Evolutionary conservation across 179 eudicot genomes (phyloP), one percentile per base, ranked within the genome.

Genomic region (Beta corolliflora): DNA sequence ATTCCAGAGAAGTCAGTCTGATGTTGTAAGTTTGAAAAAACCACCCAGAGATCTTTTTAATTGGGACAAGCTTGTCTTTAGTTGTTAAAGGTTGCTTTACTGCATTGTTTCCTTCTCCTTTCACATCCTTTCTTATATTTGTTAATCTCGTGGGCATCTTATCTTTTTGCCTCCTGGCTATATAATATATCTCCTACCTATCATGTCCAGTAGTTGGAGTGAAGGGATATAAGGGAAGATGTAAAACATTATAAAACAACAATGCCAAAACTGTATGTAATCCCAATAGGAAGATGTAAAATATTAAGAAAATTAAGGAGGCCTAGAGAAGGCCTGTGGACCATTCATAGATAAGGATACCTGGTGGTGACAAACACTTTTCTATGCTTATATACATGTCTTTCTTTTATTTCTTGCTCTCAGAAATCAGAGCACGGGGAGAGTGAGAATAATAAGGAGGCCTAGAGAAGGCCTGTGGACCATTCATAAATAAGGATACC

Each of bases 371-470:
- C 73, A 69, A 41, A 70, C 14, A 70, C 21, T 19, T 29, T 50
- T 21, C 15, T 23, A 18, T 50, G 29, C 16, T 72, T 52, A 71
- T 46, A 10, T 69, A 48, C 56, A 14, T 31, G 48, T 31, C 12
- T 18, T 19, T 3, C 36, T 45, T 73, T 60, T 75, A 61, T 48
- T 59, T 36, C 63, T 59, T 58, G 77, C 23, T 88, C 56, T 84
- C 94, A 92, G 98, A 94, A 87, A 79, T 86, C 89, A 83, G 91
- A 92, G 86, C 89, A 87, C 59, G 85, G 87, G 44, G 93, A 87
- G 45, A 64, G 77, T 76, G 94, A 91, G 84, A 90, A 84, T 79
- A 78, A 75, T 21, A n/a, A n/a, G n/a, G n/a, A n/a, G n/a, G n/a
- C n/a, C n/a, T n/a, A n/a, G n/a, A n/a, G n/a, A n/a, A n/a, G 66